These are phyloP conservation scores for Candida glucosophila DNA, from an alignment of 1,139 yeast species.

Conservation along the genomic window DNA sequence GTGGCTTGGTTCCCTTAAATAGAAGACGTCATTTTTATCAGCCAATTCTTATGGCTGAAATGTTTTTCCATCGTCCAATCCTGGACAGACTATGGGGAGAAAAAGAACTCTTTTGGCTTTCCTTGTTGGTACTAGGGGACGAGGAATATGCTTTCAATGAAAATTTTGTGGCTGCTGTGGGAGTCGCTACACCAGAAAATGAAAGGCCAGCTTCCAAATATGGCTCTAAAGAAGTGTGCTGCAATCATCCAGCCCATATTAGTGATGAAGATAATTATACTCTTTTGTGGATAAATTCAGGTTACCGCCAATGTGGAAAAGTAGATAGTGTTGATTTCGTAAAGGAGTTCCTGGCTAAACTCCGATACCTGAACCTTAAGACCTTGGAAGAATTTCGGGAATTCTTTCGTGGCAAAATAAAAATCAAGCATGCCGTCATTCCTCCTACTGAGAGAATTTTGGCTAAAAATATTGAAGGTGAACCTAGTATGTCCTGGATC, in stretches of 20 bases:
- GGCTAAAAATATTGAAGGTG: conserved; percentile 15
- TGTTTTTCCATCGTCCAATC: conserved; percentile 32
- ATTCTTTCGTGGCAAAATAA: conserved; percentile 16
- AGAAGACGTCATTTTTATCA: conserved; percentile 33
- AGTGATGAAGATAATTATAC: conserved; percentile 21
- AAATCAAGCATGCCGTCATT: conserved; percentile 19
- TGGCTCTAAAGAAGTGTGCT: conserved; percentile 23
- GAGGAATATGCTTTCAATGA: conserved; percentile 42
- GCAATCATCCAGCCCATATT: conserved; percentile 33
- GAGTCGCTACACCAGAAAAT: conserved; percentile 28
- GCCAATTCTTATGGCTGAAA: conserved; percentile 32
- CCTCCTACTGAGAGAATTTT: conserved; percentile 17
- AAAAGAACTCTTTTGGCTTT: conserved; percentile 59
- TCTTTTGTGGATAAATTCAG: conserved; percentile 27
- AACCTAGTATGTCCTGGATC: conserved; percentile 23
- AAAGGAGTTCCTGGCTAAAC: conserved; percentile 12
- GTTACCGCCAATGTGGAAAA: conserved; percentile 22
- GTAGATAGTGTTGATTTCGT: conserved; percentile 12
- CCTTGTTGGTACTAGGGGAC: conserved; percentile 45
- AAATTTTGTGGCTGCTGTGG: conserved; percentile 44
- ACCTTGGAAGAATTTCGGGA: conserved; percentile 15
- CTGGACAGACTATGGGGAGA: conserved; percentile 46
- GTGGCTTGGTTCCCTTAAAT: conserved; percentile 42
- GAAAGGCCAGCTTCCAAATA: conserved; percentile 17
- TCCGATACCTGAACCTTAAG: conserved; percentile 13